phyloP scores from a whole-genome alignment of 306 rosid genomes.

The Abrus precatorius region DNA sequence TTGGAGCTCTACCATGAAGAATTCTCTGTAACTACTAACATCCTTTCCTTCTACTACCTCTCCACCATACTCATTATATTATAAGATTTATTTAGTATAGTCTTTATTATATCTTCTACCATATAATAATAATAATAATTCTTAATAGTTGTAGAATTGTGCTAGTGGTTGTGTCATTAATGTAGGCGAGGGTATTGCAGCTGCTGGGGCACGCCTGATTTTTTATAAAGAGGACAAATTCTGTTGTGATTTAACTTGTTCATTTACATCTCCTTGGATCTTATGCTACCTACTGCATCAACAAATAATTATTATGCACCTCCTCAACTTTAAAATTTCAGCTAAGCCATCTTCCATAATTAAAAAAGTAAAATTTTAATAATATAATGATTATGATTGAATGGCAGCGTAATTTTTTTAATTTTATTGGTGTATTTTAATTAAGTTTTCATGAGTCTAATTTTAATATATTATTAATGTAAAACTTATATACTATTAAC shows the following conservation, averaged over 20 bases:
- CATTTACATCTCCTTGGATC: background rate
- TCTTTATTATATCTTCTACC: background rate
- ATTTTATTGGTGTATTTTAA: too few relatives aligned
- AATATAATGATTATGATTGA: too few relatives aligned
- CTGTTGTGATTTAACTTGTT: background rate
- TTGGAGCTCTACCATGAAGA: too few relatives aligned
- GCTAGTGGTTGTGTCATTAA: background rate
- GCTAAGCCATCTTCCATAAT: conserved; percentile 9
- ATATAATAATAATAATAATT: background rate
- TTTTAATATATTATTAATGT: too few relatives aligned
- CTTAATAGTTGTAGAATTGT: background rate
- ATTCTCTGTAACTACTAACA: too few relatives aligned
- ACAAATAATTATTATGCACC: background rate
- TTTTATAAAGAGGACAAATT: background rate
- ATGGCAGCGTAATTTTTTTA: too few relatives aligned
- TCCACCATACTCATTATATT: too few relatives aligned
- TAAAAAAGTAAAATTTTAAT: too few relatives aligned
- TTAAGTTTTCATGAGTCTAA: too few relatives aligned
- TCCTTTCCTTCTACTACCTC: too few relatives aligned
- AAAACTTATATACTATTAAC: too few relatives aligned
- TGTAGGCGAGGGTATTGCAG: background rate
- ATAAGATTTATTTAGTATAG: background rate
- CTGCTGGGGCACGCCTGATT: background rate
- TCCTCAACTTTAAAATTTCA: conserved; percentile 19
- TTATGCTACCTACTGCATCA: background rate